Evolutionary conservation across 768 basidiomycete genomes (phyloP), one percentile per base, ranked within the genome.

Genomic region (Lyophyllum shimeji): DNA sequence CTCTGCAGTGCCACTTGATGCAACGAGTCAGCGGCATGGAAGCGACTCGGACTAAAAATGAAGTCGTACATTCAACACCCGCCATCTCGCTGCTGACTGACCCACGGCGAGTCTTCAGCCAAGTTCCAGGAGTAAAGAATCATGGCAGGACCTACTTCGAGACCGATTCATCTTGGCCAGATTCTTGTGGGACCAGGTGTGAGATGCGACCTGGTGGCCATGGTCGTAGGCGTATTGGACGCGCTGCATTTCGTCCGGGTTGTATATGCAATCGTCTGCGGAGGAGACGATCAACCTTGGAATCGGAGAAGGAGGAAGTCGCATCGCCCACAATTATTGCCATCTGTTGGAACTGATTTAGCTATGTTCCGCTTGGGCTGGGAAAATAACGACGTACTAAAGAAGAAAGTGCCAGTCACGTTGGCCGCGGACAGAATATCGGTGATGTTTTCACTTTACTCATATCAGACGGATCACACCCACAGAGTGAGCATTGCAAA

Each of bases 81-180:
- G 70, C 77, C 75, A 79, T 76, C 59, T 80, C 74, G 53, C 76
- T 65, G 43, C 78, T 75, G 42, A 79, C 76, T 79, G n/a, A n/a
- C n/a, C n/a, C n/a, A 17, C 18, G 27, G 27, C 7, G 5, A 18
- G 4, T 1, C 53, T 37, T 27, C 45, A 15, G 45, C 27, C 4
- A n/a, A 56, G 9, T 5, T 27, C 23, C 12, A 13, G 3, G 12
- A 46, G 9, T 2, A 23, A 37, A 2, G 31, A 18, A 20, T 15
- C 50, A 18, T 17, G 29, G 7, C 7, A 7, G 59, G 29, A 29
- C 74, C 53, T 20, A 77, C 76, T 74, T 63, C 76, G 57, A 56
- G 76, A 73, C 69, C 67, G 76, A 15, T 68, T 63, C 17, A 78
- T 67, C 0, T 70, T 73, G 0, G 69, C 67, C 43, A 80, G 61